Conservation (phyloP, 176 grass and related monocot species). For the Avena sativa region DNA sequence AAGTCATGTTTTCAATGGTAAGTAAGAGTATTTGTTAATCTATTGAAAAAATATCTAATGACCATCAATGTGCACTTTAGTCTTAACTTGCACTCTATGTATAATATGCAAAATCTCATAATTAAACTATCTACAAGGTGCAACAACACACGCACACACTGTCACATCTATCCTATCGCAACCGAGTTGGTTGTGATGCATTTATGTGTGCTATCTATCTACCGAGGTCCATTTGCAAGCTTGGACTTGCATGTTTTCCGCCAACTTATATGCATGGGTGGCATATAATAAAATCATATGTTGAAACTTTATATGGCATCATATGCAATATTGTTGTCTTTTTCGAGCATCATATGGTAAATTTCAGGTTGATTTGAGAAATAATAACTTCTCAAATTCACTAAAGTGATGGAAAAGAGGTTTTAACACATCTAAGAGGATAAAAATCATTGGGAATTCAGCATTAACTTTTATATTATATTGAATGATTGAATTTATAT, state of each 20-base stretch:
- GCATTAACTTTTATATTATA: not conserved
- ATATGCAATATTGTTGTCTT: too few relatives aligned
- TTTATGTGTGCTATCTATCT: not conserved
- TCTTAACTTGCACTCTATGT: not conserved
- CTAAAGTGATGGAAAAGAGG: not conserved
- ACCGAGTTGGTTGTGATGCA: not conserved
- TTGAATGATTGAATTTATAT: not conserved
- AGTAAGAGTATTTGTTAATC: not conserved
- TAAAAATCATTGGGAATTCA: not conserved
- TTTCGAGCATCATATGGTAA: not conserved
- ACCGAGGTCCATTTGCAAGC: not conserved
- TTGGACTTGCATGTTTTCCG: not conserved
- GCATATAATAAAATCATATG: not conserved
- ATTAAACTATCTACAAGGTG: not conserved
- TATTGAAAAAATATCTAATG: not conserved
- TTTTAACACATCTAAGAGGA: not conserved
- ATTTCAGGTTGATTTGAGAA: not conserved
- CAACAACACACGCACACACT: not conserved
- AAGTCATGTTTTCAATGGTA: too few relatives aligned
- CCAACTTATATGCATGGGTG: not conserved
- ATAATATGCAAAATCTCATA: not conserved
- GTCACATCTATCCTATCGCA: not conserved
- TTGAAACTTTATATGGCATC: not conserved
- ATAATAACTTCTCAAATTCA: not conserved
- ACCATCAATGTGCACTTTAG: not conserved